These are phyloP conservation scores for Aureobasidium sp. DNA, from an alignment of 2,329 filamentous ascomycete species.

Conservation along the genomic window DNA sequence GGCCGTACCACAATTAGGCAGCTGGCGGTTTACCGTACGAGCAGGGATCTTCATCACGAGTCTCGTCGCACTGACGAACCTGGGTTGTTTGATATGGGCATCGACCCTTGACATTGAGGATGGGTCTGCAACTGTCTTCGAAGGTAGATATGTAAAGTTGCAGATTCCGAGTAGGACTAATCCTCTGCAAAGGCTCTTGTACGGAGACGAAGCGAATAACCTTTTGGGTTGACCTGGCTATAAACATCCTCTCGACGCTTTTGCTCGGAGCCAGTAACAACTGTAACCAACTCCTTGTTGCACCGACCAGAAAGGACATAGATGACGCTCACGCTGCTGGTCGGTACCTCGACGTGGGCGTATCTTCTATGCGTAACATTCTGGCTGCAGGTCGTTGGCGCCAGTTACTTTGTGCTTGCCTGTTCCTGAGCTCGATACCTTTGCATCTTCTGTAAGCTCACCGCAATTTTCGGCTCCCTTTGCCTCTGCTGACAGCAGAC, in stretches of 20 bases:
- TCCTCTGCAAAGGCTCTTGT: neutral
- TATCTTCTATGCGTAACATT: constrained; percentile 37
- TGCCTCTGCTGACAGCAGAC: neutral
- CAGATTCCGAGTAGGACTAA: neutral
- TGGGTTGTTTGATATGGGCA: neutral
- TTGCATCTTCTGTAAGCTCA: constrained; percentile 31
- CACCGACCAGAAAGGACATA: constrained; percentile 44
- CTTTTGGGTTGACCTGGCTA: constrained; percentile 31
- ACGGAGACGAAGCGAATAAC: neutral
- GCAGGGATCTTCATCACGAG: neutral
- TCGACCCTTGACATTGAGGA: neutral
- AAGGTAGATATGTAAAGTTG: neutral
- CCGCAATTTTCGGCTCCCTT: no score
- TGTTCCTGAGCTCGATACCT: constrained; percentile 28
- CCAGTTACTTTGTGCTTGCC: constrained; percentile 21
- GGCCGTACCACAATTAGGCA: neutral
- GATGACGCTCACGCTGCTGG: constrained; percentile 39
- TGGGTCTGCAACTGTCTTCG: constrained; percentile 2
- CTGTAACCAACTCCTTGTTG: constrained; percentile 45
- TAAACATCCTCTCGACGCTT: constrained; percentile 42
- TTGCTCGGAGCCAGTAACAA: constrained; percentile 44
- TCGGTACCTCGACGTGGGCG: constrained; percentile 40
- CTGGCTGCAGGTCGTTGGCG: constrained; percentile 21
- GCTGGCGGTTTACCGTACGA: neutral
- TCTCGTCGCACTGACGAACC: neutral